phyloP scores from a whole-genome alignment of 805 yeast species.

The Suhomyces faveliae region DNA sequence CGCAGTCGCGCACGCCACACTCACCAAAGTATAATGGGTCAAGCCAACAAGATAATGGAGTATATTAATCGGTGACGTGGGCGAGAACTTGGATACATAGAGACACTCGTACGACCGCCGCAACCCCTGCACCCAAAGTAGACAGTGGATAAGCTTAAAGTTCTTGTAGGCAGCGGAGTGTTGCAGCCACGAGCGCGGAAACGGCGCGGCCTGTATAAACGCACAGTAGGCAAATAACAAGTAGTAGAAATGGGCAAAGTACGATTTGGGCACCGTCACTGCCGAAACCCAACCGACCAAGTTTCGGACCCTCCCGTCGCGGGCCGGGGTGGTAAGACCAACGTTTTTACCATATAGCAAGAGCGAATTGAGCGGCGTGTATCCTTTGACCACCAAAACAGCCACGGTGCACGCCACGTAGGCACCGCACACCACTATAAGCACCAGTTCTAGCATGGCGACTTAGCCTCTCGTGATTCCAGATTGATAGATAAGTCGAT shows the following conservation, averaged over 20 bases:
- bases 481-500: too few species aligned
- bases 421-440: neutral
- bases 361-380: conserved; percentile 18
- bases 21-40: conserved; percentile 51
- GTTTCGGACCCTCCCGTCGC: neutral
- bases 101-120: conserved; percentile 58
- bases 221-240: conserved; percentile 33
- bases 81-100: conserved; percentile 46
- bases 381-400: conserved; percentile 16
- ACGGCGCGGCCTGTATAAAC: conserved; percentile 15
- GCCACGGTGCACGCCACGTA: conserved; percentile 6
- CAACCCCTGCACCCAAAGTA: conserved; percentile 46
- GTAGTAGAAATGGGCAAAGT: conserved; percentile 63
- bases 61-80: conserved; percentile 55
- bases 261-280: conserved; percentile 58
- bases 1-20: neutral
- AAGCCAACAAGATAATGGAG: conserved; percentile 68
- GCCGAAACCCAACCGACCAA: conserved; percentile 4
- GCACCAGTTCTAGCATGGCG: neutral
- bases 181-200: conserved; percentile 9
- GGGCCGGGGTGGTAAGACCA: neutral
- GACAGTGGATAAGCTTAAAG: conserved; percentile 20
- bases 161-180: conserved; percentile 15
- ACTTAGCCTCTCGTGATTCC: too few species aligned
- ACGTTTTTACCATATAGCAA: conserved; percentile 24